A percentile compares a stretch with the other conserved stretches of the same genome.
phyloP scores from a whole-genome alignment of 805 yeast genomes.

The Cyberlindnera mycetangii region DNA sequence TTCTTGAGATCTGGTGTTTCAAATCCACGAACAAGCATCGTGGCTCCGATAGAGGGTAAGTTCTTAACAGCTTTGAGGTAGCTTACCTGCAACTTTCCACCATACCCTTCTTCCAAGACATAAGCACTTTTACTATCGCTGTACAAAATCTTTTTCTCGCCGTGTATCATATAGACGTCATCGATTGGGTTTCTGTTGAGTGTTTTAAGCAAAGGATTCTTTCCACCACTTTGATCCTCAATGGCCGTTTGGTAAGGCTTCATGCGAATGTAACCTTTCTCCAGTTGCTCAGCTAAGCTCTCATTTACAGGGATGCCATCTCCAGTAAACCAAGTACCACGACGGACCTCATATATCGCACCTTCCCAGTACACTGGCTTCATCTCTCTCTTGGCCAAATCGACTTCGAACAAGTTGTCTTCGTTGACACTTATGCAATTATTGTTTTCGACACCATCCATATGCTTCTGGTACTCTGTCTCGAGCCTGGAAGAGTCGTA shows the following conservation, averaged over 20 bases:
- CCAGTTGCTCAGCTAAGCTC: constrained; percentile 54
- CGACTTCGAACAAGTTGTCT: constrained; percentile 75
- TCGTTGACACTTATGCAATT: constrained; percentile 63
- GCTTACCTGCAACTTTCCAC: constrained; percentile 37
- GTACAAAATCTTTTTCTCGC: constrained; percentile 35
- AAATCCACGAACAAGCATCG: constrained; percentile 50
- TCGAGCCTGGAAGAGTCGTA: constrained; percentile 66
- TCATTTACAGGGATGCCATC: constrained; percentile 54
- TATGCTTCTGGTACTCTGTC: constrained; percentile 17
- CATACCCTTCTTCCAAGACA: constrained; percentile 42
- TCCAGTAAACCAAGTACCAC: constrained; percentile 80
- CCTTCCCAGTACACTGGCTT: constrained; percentile 87
- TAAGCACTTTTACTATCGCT: constrained; percentile 44
- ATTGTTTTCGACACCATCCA: neutral
- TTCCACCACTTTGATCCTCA: constrained; percentile 7
- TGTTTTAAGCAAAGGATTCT: constrained; percentile 17
- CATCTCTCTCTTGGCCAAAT: constrained; percentile 50
- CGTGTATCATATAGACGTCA: constrained; percentile 14
- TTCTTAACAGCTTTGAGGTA: constrained; percentile 34
- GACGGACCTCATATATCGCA: constrained; percentile 73
- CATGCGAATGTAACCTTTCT: constrained; percentile 45
- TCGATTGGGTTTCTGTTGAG: constrained; percentile 7
- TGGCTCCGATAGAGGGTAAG: constrained; percentile 44
- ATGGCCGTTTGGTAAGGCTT: constrained; percentile 32
- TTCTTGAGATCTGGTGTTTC: constrained; percentile 8